Evolutionary conservation across 1,139 yeast species (phyloP).

Genomic region (Yamadazyma diospyri): DNA sequence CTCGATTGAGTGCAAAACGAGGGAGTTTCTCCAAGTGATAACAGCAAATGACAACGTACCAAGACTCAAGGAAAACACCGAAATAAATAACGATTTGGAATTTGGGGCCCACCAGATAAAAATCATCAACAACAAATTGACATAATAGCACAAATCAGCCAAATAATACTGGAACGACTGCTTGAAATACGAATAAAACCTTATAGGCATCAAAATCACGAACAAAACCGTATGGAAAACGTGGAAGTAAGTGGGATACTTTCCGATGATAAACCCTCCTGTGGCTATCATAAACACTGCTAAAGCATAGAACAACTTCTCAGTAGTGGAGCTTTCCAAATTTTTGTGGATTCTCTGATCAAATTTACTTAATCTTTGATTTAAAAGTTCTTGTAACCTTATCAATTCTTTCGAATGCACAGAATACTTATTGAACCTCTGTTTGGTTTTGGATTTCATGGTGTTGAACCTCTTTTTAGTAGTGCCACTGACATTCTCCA

Average conservation of each 20-base stretch:
- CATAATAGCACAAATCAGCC: conserved; percentile 94
- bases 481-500: conserved; percentile 34
- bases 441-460: conserved; percentile 28
- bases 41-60: conserved; percentile 94
- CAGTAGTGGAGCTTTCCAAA: conserved; percentile 60
- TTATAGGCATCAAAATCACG: conserved; percentile 70
- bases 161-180: conserved; percentile 77
- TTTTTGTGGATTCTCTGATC: conserved; percentile 54
- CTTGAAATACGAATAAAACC: conserved; percentile 80
- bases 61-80: conserved; percentile 82
- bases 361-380: conserved; percentile 46
- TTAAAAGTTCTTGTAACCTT: conserved; percentile 33
- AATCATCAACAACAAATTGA: conserved; percentile 62
- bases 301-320: conserved; percentile 76
- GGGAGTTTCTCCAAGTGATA: conserved; percentile 91
- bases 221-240: conserved; percentile 66
- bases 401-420: conserved; percentile 21
- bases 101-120: conserved; percentile 83
- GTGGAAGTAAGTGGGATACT: conserved; percentile 74
- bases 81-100: conserved; percentile 67
- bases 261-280: conserved; percentile 76
- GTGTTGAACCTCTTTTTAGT: conserved; percentile 34
- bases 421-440: conserved; percentile 23
- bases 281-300: conserved; percentile 67
- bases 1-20: conserved; percentile 87